Conservation (phyloP, 169 alveolate species). For the Plasmodium vinckei region DNA sequence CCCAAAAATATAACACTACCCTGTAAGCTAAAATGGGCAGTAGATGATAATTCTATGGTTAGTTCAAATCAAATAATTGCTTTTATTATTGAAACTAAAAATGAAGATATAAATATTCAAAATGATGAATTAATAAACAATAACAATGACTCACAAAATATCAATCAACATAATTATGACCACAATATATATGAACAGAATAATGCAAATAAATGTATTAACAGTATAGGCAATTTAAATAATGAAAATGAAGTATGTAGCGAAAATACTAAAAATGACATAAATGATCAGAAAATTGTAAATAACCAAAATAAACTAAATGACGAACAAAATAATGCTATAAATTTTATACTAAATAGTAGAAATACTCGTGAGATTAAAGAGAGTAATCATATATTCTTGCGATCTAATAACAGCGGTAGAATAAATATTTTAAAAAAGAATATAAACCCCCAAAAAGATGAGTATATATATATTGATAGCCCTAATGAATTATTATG, state of each 20-base stretch:
- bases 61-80: constrained; percentile 68
- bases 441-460: not conserved
- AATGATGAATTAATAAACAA: not conserved
- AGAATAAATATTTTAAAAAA: constrained; percentile 47
- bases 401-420: constrained; percentile 35
- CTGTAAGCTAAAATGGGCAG: constrained; percentile 73
- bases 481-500: constrained; percentile 38
- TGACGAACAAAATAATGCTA: constrained; percentile 29
- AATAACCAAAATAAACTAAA: not conserved
- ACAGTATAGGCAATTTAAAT: not conserved
- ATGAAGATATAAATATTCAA: not conserved
- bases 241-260: not conserved
- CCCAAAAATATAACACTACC: constrained; percentile 38
- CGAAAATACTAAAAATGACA: not conserved
- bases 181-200: not conserved
- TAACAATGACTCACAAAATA: not conserved
- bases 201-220: not conserved
- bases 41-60: constrained; percentile 57
- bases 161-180: not conserved
- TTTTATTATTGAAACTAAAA: constrained; percentile 30
- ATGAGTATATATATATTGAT: constrained; percentile 38
- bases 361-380: constrained; percentile 32
- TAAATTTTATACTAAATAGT: constrained; percentile 46
- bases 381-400: constrained; percentile 13
- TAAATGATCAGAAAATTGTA: not conserved